Conservation (phyloP, 2,329 filamentous ascomycete species). For the Lasiodiplodia hormozganensis region DNA sequence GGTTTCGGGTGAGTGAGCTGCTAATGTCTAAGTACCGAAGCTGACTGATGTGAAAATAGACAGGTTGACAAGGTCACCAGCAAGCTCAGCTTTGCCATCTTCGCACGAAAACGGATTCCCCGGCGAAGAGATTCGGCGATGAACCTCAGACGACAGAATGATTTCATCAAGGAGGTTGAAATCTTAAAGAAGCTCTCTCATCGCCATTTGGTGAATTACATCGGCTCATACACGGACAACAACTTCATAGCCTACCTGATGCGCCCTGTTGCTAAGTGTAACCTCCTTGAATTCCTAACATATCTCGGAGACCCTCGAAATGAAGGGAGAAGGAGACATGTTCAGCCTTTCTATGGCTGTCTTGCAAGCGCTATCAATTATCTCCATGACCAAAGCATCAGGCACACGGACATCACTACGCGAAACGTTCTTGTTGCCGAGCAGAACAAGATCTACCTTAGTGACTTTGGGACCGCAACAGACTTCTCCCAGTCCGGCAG, state of each 20-base stretch:
- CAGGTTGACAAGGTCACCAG: constrained; percentile 35
- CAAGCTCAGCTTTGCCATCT: constrained; percentile 35
- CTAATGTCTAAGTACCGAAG: background rate
- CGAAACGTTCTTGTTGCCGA: constrained; percentile 22
- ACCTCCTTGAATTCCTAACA: background rate
- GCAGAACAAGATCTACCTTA: constrained; percentile 31
- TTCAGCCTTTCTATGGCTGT: constrained; percentile 31
- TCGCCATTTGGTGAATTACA: constrained; percentile 39
- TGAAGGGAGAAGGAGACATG: constrained; percentile 27
- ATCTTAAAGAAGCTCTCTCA: constrained; percentile 41
- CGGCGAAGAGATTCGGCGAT: constrained; percentile 11
- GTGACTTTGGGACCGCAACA: constrained; percentile 38
- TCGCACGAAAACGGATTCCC: constrained; percentile 40
- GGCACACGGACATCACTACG: constrained; percentile 28
- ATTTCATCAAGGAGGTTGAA: constrained; percentile 38
- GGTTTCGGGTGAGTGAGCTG: background rate
- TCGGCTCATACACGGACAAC: constrained; percentile 44
- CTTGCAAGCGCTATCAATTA: constrained; percentile 25
- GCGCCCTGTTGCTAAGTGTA: constrained; percentile 16
- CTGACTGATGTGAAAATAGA: background rate
- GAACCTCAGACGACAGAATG: constrained; percentile 4
- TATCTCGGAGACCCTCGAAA: background rate
- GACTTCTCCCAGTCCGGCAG: constrained; percentile 29
- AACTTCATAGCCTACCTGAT: constrained; percentile 41
- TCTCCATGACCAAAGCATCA: constrained; percentile 18